Evolutionary conservation across 257 asterid species (phyloP).

Genomic region (Fraxinus quadrangulata): DNA sequence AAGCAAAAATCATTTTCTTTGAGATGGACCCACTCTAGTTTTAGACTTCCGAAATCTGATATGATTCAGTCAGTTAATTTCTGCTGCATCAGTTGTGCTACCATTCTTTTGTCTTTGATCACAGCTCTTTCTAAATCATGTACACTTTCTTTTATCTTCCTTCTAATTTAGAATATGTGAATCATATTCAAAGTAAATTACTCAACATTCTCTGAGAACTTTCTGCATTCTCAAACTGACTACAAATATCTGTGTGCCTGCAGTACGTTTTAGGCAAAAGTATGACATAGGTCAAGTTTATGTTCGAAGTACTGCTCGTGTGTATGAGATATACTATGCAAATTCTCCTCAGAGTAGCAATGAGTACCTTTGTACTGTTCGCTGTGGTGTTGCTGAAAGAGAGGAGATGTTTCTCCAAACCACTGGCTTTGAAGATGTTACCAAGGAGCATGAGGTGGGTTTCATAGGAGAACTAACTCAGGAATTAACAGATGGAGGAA

Average conservation of each 20-base stretch:
- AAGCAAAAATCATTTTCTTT: not conserved
- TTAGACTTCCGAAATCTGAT: not conserved
- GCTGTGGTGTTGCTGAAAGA: slow-evolving; percentile 76
- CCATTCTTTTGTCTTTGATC: not conserved
- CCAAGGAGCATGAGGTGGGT: slow-evolving; percentile 33
- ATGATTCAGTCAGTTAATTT: not conserved
- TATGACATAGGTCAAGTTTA: slow-evolving; percentile 68
- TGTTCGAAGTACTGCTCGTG: slow-evolving; percentile 92
- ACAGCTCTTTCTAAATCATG: not conserved
- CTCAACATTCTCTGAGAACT: not conserved
- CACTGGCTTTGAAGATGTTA: slow-evolving; percentile 37
- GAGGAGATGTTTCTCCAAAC: slow-evolving; percentile 59
- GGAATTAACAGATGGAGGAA: slow-evolving; percentile 47
- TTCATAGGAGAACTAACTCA: slow-evolving; percentile 32
- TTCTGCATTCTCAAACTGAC: slow-evolving; percentile 11
- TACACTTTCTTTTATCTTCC: not conserved
- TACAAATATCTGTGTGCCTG: slow-evolving; percentile 28
- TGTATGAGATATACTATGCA: slow-evolving; percentile 74
- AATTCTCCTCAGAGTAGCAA: slow-evolving; percentile 42
- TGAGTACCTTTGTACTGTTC: slow-evolving; percentile 85
- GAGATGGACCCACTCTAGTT: not conserved
- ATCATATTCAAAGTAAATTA: not conserved
- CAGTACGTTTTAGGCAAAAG: slow-evolving; percentile 67
- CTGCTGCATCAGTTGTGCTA: not conserved
- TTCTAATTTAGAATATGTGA: not conserved